Percentiles rank a stretch among this genome's conserved stretches.
Conservation (phyloP, 2,329 filamentous ascomycete genomes). For the Fusarium chlamydosporum region DNA sequence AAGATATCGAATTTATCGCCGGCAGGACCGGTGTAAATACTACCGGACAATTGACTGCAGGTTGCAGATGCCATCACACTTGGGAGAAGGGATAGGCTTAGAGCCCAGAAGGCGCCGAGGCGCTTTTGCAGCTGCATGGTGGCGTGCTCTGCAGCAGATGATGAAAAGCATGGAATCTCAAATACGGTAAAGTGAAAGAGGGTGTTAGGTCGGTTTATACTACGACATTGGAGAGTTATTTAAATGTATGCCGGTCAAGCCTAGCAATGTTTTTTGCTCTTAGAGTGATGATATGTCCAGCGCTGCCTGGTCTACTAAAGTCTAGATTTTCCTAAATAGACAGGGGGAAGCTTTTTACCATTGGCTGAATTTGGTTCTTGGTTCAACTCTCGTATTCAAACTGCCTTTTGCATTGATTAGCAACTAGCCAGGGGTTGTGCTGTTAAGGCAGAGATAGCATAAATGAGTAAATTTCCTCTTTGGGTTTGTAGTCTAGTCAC, state of each 20-base stretch:
- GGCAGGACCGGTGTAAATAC: background rate
- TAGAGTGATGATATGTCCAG: no score
- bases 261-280: no score
- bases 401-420: background rate
- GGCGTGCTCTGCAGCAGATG: no score
- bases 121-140: background rate
- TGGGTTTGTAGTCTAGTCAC: no score
- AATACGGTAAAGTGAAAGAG: background rate
- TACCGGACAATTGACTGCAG: background rate
- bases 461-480: background rate
- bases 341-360: background rate
- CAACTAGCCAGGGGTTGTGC: no score
- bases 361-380: no score
- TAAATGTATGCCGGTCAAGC: background rate
- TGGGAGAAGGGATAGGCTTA: background rate
- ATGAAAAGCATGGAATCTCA: no score
- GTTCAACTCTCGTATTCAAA: no score
- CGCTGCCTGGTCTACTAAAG: accelerated
- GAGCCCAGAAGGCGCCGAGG: no score
- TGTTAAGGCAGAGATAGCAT: no score
- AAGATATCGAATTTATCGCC: background rate
- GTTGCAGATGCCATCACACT: background rate
- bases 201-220: background rate
- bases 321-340: background rate
- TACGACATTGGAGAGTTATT: no score